A percentile compares a stretch with the other conserved stretches of the same genome.
Conservation (phyloP, 2,329 filamentous ascomycete genomes). For the Nectriaceae sp. region DNA sequence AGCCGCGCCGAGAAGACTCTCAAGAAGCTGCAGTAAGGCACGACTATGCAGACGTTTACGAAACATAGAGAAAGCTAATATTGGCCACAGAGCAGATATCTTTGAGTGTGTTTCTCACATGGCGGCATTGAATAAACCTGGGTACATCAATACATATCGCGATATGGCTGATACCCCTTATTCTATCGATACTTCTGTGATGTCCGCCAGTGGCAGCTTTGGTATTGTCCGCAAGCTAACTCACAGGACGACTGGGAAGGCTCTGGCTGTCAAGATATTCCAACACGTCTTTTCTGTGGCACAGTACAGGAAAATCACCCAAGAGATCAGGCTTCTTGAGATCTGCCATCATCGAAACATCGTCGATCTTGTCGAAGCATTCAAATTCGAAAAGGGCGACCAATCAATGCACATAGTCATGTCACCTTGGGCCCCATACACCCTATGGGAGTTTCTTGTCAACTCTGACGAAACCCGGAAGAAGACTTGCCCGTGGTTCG, state of each 20-base stretch:
- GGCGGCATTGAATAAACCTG: too few relatives aligned
- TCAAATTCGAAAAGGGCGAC: not conserved
- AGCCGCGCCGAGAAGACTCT: too few relatives aligned
- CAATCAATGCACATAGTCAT: conserved; percentile 10
- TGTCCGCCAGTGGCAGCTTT: not conserved
- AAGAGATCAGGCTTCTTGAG: conserved; percentile 8
- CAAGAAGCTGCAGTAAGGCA: too few relatives aligned
- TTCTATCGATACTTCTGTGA: not conserved
- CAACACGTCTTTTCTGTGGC: not conserved
- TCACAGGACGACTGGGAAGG: not conserved
- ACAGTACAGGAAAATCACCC: conserved; percentile 9
- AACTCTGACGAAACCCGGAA: not conserved
- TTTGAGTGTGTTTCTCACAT: too few relatives aligned
- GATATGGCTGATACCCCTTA: not conserved
- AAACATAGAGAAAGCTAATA: too few relatives aligned
- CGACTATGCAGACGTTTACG: too few relatives aligned
- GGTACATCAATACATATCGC: not conserved
- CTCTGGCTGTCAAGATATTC: conserved; percentile 1
- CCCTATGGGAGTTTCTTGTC: conserved; percentile 3
- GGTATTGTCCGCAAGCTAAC: not conserved
- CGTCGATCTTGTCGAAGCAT: conserved; percentile 10
- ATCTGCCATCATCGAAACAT: conserved; percentile 13
- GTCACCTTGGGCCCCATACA: conserved; percentile 14
- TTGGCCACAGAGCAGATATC: too few relatives aligned
- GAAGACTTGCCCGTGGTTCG: conserved; percentile 8